Percentiles rank a stretch among this genome's conserved stretches.
Conservation (phyloP, 805 yeast genomes). For the Starmerella vitae region DNA sequence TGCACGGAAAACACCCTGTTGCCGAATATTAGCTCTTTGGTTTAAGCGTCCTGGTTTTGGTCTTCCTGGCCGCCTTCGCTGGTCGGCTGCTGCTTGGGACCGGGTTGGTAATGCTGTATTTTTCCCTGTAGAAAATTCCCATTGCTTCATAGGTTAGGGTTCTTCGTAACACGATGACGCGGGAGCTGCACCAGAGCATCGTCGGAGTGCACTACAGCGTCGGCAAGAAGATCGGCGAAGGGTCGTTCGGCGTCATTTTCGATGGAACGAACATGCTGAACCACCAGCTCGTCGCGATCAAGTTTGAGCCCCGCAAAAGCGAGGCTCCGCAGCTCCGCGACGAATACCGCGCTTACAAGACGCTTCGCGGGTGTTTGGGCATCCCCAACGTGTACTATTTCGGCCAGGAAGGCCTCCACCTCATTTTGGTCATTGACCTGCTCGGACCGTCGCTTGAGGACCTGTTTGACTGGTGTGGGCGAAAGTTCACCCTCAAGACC, state of each 20-base stretch:
- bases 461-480: constrained; percentile 85
- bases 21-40: too few species aligned
- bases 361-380: constrained; percentile 91
- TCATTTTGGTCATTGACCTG: constrained; percentile 92
- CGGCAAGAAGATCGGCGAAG: constrained; percentile 93
- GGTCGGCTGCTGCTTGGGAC: too few species aligned
- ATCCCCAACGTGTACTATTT: constrained; percentile 95
- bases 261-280: constrained; percentile 79
- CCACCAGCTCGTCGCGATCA: constrained; percentile 96
- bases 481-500: constrained; percentile 86
- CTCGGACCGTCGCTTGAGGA: constrained; percentile 94
- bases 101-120: not conserved
- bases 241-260: constrained; percentile 95
- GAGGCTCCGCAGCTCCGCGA: constrained; percentile 95
- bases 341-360: constrained; percentile 91
- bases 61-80: too few species aligned
- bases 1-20: too few species aligned
- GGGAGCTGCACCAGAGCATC: constrained; percentile 18
- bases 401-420: constrained; percentile 91
- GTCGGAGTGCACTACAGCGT: constrained; percentile 34
- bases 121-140: too few species aligned
- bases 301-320: constrained; percentile 76
- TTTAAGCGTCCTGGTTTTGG: too few species aligned
- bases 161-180: constrained; percentile 12
- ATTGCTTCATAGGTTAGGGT: too few species aligned